These are phyloP conservation scores for Vitis amurensis DNA, from an alignment of 164 flowering plant species.

Conservation along the genomic window DNA sequence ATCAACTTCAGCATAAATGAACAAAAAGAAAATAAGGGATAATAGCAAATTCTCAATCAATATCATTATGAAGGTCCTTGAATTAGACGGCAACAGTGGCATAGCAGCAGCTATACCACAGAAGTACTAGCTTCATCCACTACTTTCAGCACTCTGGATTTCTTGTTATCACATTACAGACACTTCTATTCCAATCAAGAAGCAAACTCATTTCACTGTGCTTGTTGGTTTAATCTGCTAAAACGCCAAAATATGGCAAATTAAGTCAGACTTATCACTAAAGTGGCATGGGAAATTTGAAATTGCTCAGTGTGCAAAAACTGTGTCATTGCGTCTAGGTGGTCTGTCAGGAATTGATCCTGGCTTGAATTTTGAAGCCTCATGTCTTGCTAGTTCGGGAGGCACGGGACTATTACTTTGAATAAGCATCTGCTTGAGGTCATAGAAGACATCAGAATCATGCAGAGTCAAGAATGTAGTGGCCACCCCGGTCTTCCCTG, in stretches of 20 bases:
- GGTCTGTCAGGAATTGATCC: conserved; percentile 86
- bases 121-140: background rate
- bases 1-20: too few species aligned
- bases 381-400: conserved; percentile 85
- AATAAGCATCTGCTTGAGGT: conserved; percentile 89
- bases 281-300: background rate
- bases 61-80: too few species aligned
- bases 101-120: background rate
- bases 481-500: conserved; percentile 91
- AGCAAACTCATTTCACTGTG: too few species aligned
- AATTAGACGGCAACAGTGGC: too few species aligned
- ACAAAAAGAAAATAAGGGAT: too few species aligned
- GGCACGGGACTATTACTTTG: conserved; percentile 89
- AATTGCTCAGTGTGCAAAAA: conserved; percentile 62
- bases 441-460: conserved; percentile 86
- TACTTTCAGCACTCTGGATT: background rate
- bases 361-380: conserved; percentile 91
- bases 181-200: background rate
- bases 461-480: conserved; percentile 83
- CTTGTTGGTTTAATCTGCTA: too few species aligned
- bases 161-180: background rate
- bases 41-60: too few species aligned
- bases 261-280: too few species aligned
- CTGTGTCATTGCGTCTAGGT: conserved; percentile 82
- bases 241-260: too few species aligned